Base-by-base conservation (phyloP, 192 early-diverging fungal species). In the Gigaspora rosea region DNA sequence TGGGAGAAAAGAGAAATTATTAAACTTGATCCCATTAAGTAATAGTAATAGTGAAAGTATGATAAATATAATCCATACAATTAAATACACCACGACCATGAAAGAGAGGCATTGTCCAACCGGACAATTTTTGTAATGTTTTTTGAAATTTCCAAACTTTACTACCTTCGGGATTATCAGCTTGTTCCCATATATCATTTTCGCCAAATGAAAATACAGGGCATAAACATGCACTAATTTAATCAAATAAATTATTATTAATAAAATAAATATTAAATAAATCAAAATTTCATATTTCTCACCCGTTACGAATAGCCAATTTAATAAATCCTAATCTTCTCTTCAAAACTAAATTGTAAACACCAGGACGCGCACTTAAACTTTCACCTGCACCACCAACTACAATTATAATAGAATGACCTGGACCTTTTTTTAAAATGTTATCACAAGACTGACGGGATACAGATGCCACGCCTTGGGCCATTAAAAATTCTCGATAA, bases 121-220 rank as follows among this genome's bases (percentile, higher is more conserved):
- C 94, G 35, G 87, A 83, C 10, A 88, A 13, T 54, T 86, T 87
- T 77, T 95, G 91, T 79, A 96, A 85, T 5, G 84, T 73, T 65
- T 86, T 86, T 80, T 99, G 95, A 63, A 94, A 80, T n/a, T 80
- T 83, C 51, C 89, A 87, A 8, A 92, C 63, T 59, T 83, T 78
- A n/a, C 92, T 88, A 16, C 91, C 92, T 20, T 90, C 81, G 1
- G 80, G 80, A 65, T 95, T 94, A 69, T 85, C 83, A 35, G 93
- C 84, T 20, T 95, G 93, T 27, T 93, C 87, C 81, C 93, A 98
- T 41, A 96, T 81, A 41, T 97, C 92, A 82, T 95, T 97, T 82
- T 99, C 96, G 72, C 96, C 96, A 85, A 99, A 98, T 32, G 91
- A 90, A 80, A 94, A 94, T 1, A 95, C 89, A 16, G 97, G 97